Conservation (phyloP, 75 land plant genomes). For the Pinus taeda region DNA sequence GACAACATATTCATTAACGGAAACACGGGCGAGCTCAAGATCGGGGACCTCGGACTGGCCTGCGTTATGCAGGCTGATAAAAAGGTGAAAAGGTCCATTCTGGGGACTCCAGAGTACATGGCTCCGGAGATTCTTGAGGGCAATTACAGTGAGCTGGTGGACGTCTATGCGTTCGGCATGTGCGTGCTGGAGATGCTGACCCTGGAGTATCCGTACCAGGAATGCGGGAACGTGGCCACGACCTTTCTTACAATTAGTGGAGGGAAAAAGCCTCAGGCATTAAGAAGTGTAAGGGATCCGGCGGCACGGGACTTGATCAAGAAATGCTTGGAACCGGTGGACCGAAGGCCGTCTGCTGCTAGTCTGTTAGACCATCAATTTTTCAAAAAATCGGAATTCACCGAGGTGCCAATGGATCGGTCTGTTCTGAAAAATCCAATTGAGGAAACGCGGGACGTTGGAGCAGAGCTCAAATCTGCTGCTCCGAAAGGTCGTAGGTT, state of each 20-base stretch:
- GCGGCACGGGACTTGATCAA: conserved; percentile 48
- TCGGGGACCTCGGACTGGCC: conserved; percentile 37
- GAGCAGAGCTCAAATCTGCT: too few relatives aligned
- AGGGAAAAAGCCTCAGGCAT: conserved; percentile 63
- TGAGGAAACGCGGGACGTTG: too few relatives aligned
- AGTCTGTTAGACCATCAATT: conserved; percentile 60
- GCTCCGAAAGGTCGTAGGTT: too few relatives aligned
- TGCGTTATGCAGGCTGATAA: conserved; percentile 26
- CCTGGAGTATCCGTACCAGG: conserved; percentile 80
- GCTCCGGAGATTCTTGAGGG: conserved; percentile 88
- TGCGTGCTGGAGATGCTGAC: conserved; percentile 91
- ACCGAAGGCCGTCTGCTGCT: conserved; percentile 51
- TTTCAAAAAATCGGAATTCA: conserved; percentile 1
- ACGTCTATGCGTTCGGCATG: conserved; percentile 93
- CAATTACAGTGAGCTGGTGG: conserved; percentile 87
- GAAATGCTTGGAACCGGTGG: conserved; percentile 42
- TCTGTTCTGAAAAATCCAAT: too few relatives aligned
- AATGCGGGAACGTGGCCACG: conserved; percentile 78
- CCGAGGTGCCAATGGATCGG: too few relatives aligned
- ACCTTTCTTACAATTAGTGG: conserved; percentile 77
- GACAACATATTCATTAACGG: conserved; percentile 41
- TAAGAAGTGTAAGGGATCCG: conserved; percentile 43
- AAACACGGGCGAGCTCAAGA: conserved; percentile 36
- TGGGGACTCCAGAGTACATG: conserved; percentile 94
- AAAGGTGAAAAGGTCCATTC: conserved; percentile 21